Evolutionary conservation across 345 rosid genomes (phyloP).

Genomic region (Ceriops decandra): DNA sequence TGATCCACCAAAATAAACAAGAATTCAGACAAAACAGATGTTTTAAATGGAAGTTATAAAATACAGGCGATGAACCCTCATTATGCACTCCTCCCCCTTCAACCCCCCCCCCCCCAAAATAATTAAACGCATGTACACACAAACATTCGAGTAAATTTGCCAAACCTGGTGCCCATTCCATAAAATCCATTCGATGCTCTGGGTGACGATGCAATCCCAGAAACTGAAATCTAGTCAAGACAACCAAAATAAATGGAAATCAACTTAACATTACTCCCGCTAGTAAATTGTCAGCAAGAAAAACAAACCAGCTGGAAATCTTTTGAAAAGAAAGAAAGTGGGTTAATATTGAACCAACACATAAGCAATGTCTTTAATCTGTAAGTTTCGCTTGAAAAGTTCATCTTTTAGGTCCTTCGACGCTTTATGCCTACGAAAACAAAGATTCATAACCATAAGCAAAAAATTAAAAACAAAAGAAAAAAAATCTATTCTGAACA

Average conservation of each 20-base stretch:
- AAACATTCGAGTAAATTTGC: background rate
- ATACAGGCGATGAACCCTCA: background rate
- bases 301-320: background rate
- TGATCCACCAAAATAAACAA: constrained; percentile 8
- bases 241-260: constrained; percentile 7
- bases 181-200: constrained; percentile 84
- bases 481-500: background rate
- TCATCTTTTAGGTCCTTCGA: constrained; percentile 81
- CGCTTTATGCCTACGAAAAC: constrained; percentile 67
- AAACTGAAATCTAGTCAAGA: constrained; percentile 54
- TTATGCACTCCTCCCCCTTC: background rate
- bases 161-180: constrained; percentile 99
- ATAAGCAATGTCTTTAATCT: constrained; percentile 71
- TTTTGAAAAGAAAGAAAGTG: background rate
- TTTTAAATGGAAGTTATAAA: background rate
- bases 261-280: constrained; percentile 12
- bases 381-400: constrained; percentile 59
- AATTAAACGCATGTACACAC: background rate
- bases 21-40: background rate
- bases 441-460: background rate
- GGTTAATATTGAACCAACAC: constrained; percentile 47
- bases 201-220: constrained; percentile 80
- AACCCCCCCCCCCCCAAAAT: no score
- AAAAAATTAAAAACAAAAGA: no score
- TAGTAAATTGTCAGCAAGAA: constrained; percentile 2